phyloP scores from a whole-genome alignment of 2,329 filamentous ascomycete species.

The Venturia asperata region DNA sequence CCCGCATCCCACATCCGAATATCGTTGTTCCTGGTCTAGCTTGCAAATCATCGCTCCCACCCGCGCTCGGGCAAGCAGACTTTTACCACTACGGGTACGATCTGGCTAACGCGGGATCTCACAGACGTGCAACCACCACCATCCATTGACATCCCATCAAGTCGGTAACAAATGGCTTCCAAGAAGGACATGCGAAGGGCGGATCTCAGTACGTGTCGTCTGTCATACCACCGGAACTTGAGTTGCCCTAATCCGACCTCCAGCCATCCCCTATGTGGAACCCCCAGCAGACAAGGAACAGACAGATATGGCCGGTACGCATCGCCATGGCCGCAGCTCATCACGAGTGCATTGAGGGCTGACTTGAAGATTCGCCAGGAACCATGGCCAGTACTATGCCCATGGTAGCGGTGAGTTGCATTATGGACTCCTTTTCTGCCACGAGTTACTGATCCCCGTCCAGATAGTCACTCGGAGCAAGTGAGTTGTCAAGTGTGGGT shows the following conservation, averaged over 20 bases:
- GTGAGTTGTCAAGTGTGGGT: constrained; percentile 38
- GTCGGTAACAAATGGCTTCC: constrained; percentile 44
- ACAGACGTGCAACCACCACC: not conserved
- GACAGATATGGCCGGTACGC: constrained; percentile 63
- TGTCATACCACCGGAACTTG: not conserved
- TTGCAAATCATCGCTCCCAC: not conserved
- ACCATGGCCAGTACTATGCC: constrained; percentile 72
- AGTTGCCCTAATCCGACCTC: constrained; percentile 17
- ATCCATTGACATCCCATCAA: not conserved
- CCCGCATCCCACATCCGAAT: not conserved
- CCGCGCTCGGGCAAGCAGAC: no score
- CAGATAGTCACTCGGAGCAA: constrained; percentile 87
- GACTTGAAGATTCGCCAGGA: constrained; percentile 32
- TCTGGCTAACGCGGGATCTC: not conserved
- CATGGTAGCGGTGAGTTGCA: constrained; percentile 68
- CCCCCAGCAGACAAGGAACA: constrained; percentile 58
- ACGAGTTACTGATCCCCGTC: constrained; percentile 17
- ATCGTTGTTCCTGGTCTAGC: not conserved
- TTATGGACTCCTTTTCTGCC: constrained; percentile 16
- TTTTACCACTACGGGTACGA: not conserved
- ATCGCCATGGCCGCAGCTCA: not conserved
- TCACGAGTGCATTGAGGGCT: constrained; percentile 24
- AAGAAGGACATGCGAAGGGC: constrained; percentile 70
- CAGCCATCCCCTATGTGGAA: constrained; percentile 84
- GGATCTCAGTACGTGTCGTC: constrained; percentile 57